Conservation (phyloP, 1,284 basidiomycete genomes). For the Albatrellus sp. region DNA sequence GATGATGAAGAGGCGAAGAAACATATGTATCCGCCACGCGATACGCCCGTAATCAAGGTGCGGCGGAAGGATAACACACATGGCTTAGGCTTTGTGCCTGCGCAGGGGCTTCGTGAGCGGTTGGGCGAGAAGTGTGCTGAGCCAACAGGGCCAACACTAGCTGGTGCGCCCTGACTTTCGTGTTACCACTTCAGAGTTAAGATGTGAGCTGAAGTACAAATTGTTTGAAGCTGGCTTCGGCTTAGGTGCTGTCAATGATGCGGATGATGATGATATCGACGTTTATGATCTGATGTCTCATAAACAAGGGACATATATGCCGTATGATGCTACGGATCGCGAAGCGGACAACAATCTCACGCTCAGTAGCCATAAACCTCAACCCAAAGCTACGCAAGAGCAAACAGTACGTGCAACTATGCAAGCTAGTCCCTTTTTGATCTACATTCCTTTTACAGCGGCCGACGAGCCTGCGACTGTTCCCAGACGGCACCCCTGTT, state of each 20-base stretch:
- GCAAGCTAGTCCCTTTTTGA: no score
- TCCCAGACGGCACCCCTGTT: conserved; percentile 61
- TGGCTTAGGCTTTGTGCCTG: conserved; percentile 71
- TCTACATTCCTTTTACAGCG: conserved; percentile 1
- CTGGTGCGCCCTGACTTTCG: conserved; percentile 29
- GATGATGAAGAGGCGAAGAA: conserved; percentile 67
- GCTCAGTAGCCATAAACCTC: conserved; percentile 16
- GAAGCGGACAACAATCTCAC: conserved; percentile 49
- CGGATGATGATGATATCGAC: conserved; percentile 83
- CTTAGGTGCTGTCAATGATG: conserved; percentile 75
- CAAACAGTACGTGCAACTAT: no score
- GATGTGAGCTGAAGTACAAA: conserved; percentile 2
- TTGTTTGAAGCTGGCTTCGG: conserved; percentile 60
- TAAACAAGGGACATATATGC: conserved; percentile 38
- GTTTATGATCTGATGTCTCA: conserved; percentile 48
- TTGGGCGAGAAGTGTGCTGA: conserved; percentile 22
- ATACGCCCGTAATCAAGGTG: conserved; percentile 54
- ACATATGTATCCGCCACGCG: conserved; percentile 78
- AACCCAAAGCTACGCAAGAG: no score
- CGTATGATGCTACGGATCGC: conserved; percentile 55
- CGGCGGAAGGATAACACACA: conserved; percentile 62
- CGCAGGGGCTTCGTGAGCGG: conserved; percentile 51
- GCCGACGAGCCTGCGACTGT: conserved; percentile 12
- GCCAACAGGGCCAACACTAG: conserved; percentile 38
- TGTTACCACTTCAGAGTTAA: background rate